These are phyloP conservation scores for Phytopythium montanum DNA, from an alignment of 352 stramenopile genomes.

Conservation along the genomic window DNA sequence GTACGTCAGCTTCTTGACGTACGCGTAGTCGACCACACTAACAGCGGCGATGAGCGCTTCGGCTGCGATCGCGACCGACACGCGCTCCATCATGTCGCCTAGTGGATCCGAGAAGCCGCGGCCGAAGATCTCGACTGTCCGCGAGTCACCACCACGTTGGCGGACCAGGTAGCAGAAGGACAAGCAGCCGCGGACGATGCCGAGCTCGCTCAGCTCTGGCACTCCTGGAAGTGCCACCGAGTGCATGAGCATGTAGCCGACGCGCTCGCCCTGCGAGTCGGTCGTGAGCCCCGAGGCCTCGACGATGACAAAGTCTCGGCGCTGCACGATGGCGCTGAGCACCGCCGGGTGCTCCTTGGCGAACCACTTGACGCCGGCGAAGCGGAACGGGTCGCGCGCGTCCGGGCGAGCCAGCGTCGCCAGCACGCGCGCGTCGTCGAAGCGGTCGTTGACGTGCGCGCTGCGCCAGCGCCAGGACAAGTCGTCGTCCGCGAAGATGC, in stretches of 20 bases:
- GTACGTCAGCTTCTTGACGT: slow-evolving; percentile 59
- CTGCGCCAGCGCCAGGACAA: slow-evolving; percentile 39
- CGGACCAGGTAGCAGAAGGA: slow-evolving; percentile 53
- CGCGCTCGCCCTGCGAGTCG: slow-evolving; percentile 29
- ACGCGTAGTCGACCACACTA: slow-evolving; percentile 41
- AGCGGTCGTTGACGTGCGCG: slow-evolving; percentile 43
- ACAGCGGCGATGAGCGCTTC: slow-evolving; percentile 37
- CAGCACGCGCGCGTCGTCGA: slow-evolving; percentile 41
- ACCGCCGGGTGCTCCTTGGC: slow-evolving; percentile 38
- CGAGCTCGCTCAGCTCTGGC: slow-evolving; percentile 37
- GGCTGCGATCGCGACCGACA: slow-evolving; percentile 34
- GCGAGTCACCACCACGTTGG: slow-evolving; percentile 12
- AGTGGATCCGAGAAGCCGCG: slow-evolving; percentile 47
- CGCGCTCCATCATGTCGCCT: slow-evolving; percentile 38
- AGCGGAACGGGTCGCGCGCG: slow-evolving; percentile 33
- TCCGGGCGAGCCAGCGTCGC: slow-evolving; percentile 30
- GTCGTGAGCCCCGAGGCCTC: slow-evolving; percentile 32
- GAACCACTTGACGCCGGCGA: slow-evolving; percentile 57
- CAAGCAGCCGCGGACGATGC: slow-evolving; percentile 36
- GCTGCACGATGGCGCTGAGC: slow-evolving; percentile 35
- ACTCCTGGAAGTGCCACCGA: slow-evolving; percentile 34
- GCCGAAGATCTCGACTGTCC: slow-evolving; percentile 35
- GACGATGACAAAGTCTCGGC: slow-evolving; percentile 48
- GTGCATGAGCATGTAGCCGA: slow-evolving; percentile 52
- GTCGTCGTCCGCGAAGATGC: slow-evolving; percentile 37